Conservation (phyloP, 768 basidiomycete species). For the Tricholoma bakamatsutake region DNA sequence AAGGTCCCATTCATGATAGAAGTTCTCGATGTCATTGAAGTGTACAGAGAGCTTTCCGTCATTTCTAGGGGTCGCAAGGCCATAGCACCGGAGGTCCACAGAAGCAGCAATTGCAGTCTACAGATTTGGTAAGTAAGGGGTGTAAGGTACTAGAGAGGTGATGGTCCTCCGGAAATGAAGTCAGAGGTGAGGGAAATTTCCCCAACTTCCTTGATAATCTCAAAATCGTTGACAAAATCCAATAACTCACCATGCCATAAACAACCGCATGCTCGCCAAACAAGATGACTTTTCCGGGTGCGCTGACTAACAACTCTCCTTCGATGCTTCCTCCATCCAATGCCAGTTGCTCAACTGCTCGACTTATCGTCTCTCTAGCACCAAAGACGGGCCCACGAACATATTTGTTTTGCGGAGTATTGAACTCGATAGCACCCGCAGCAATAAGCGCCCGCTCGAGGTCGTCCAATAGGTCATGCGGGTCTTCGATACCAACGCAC, state of each 20-base stretch:
- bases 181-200: background rate
- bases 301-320: slow-evolving; percentile 80
- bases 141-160: slow-evolving; percentile 5
- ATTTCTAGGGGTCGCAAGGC: slow-evolving; percentile 66
- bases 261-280: slow-evolving; percentile 99
- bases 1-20: slow-evolving; percentile 78
- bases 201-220: background rate
- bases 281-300: slow-evolving; percentile 96
- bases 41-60: slow-evolving; percentile 71
- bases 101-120: slow-evolving; percentile 94
- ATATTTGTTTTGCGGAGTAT: slow-evolving; percentile 48
- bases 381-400: slow-evolving; percentile 26
- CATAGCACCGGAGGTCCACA: slow-evolving; percentile 93
- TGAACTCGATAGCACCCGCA: slow-evolving; percentile 77
- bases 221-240: background rate
- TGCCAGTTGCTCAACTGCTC: slow-evolving; percentile 67
- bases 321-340: slow-evolving; percentile 32
- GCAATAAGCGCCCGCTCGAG: slow-evolving; percentile 89
- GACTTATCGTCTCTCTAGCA: slow-evolving; percentile 36
- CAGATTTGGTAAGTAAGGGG: slow-evolving; percentile 9
- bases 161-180: background rate
- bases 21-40: slow-evolving; percentile 73
- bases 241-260: slow-evolving; percentile 79
- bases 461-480: slow-evolving; percentile 89
- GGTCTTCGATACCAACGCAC: slow-evolving; percentile 97